phyloP scores from a whole-genome alignment of 228 moss, liverwort and hornwort species.

The Sphagnum magellanicum region DNA sequence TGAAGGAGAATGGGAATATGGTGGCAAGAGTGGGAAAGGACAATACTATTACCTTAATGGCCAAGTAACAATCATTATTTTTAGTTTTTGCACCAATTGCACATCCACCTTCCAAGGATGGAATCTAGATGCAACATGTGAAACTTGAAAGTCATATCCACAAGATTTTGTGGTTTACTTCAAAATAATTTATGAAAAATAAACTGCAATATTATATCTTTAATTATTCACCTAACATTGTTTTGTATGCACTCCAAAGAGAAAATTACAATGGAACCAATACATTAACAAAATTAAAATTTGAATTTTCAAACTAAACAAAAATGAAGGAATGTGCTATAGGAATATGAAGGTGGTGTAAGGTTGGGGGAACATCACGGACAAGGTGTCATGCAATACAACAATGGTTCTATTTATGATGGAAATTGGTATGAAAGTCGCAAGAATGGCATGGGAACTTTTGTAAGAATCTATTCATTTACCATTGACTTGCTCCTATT shows the following conservation, averaged over 20 bases:
- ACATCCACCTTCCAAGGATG: too few species aligned
- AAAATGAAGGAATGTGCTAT: constrained; percentile 9
- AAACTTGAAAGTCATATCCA: too few species aligned
- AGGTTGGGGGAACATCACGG: constrained; percentile 67
- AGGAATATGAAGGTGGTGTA: constrained; percentile 86
- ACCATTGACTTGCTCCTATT: background rate
- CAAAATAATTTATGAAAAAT: background rate
- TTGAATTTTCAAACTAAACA: background rate
- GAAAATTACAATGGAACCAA: background rate
- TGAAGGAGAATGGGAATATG: constrained; percentile 80
- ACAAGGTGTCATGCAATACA: constrained; percentile 61
- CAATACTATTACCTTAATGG: constrained; percentile 65
- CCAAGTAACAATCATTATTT: constrained; percentile 27
- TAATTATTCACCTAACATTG: background rate
- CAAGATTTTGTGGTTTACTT: background rate
- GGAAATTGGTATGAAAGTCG: constrained; percentile 81
- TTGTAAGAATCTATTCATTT: constrained; percentile 34
- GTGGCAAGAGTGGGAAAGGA: constrained; percentile 68
- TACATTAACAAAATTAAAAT: background rate
- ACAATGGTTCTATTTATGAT: constrained; percentile 61
- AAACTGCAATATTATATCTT: too few species aligned
- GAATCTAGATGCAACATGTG: too few species aligned
- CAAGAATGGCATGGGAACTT: constrained; percentile 76
- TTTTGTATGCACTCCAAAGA: background rate
- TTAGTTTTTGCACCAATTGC: too few species aligned